phyloP scores from a whole-genome alignment of 305 asterid species.

The Fraxinus xanthoxyloides region DNA sequence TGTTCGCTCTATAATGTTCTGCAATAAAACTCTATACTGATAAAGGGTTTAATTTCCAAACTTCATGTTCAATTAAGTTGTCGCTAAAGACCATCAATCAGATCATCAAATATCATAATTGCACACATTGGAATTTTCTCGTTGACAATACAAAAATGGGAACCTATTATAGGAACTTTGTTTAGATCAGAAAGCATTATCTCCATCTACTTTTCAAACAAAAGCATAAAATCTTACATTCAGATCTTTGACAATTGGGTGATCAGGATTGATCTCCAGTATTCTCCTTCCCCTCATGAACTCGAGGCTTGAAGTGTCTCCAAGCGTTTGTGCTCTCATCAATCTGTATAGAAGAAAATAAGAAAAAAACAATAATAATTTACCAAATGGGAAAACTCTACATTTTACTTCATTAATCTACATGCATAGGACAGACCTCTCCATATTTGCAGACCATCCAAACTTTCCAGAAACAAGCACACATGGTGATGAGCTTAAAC shows the following conservation, averaged over 20 bases:
- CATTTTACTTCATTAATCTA: neutral
- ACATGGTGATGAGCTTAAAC: constrained; percentile 93
- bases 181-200: neutral
- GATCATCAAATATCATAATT: neutral
- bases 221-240: constrained; percentile 46
- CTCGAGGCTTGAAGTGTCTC: constrained; percentile 88
- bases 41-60: neutral
- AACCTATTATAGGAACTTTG: neutral
- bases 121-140: neutral
- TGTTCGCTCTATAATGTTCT: neutral
- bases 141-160: neutral
- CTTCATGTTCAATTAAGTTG: neutral
- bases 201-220: neutral
- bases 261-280: constrained; percentile 92
- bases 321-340: constrained; percentile 97
- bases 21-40: neutral
- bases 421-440: constrained; percentile 47
- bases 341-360: constrained; percentile 42
- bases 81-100: neutral
- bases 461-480: constrained; percentile 99
- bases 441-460: constrained; percentile 99
- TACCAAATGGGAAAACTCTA: neutral
- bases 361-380: neutral
- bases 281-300: constrained; percentile 99
- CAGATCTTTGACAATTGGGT: constrained; percentile 89